Evolutionary conservation across 2,329 filamentous ascomycete species (phyloP).

Genomic region (Aspergillus tanneri): DNA sequence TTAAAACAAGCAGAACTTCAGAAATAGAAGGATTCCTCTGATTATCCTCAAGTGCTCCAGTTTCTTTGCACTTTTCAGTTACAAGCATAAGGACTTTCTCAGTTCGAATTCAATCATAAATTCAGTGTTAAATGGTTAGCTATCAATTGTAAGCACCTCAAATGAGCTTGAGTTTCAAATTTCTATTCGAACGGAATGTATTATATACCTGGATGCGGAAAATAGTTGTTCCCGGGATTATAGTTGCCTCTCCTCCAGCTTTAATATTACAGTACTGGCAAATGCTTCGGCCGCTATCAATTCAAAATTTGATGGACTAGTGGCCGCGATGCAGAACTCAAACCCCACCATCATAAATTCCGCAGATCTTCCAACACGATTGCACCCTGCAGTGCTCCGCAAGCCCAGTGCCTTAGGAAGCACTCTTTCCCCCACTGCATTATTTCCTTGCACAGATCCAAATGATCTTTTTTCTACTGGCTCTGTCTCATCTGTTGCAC

Average conservation of each 20-base stretch:
- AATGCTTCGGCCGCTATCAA: not conserved
- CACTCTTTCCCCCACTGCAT: constrained; percentile 54
- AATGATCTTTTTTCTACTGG: constrained; percentile 51
- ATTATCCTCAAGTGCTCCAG: not conserved
- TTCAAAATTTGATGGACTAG: constrained; percentile 23
- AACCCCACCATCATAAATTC: constrained; percentile 91
- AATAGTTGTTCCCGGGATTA: not conserved
- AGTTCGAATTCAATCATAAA: no score
- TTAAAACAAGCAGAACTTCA: no score
- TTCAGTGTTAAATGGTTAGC: no score
- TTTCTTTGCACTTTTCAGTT: no score
- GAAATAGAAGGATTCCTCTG: not conserved
- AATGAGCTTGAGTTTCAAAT: no score
- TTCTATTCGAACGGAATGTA: no score
- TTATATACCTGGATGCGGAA: no score
- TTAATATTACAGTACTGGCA: not conserved
- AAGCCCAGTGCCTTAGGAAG: constrained; percentile 39
- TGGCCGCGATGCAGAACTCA: constrained; percentile 50
- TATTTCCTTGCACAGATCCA: constrained; percentile 51
- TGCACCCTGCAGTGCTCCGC: constrained; percentile 44
- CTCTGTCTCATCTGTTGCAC: constrained; percentile 35
- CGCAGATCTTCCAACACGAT: constrained; percentile 82
- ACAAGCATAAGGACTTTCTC: no score
- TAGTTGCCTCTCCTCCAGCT: not conserved
- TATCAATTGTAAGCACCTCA: no score